phyloP scores from a whole-genome alignment of 345 rosid genomes.

The Reutealis trisperma region DNA sequence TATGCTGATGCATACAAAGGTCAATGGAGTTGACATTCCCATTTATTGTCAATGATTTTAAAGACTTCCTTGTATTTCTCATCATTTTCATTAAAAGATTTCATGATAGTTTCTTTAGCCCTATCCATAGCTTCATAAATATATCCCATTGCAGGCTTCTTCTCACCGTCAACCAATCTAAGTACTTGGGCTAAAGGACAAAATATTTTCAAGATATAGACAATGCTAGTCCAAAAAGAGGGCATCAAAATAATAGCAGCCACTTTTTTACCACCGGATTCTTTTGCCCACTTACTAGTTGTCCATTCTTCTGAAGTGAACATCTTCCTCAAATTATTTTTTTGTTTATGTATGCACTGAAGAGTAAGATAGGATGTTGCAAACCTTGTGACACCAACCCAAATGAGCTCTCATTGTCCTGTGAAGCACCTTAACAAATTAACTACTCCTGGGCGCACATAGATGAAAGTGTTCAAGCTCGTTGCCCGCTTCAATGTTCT shows the following conservation, averaged over 20 bases:
- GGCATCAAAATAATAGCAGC: not conserved
- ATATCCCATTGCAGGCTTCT: constrained; percentile 20
- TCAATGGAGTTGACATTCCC: too few species aligned
- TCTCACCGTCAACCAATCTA: too few species aligned
- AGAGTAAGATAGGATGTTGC: constrained; percentile 6
- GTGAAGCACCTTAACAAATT: constrained; percentile 2
- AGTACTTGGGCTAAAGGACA: too few species aligned
- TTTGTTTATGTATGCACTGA: not conserved
- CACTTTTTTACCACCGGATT: not conserved
- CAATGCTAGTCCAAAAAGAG: too few species aligned
- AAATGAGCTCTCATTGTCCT: not conserved
- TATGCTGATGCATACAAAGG: not conserved
- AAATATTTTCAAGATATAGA: too few species aligned
- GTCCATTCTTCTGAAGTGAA: constrained; percentile 10
- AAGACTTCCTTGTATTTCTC: too few species aligned
- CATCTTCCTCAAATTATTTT: not conserved
- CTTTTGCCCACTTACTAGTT: constrained; percentile 7
- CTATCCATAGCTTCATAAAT: constrained; percentile 29
- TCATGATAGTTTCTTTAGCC: too few species aligned
- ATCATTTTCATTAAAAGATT: too few species aligned
- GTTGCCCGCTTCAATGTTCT: not conserved
- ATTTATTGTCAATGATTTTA: too few species aligned
- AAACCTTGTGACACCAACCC: not conserved
- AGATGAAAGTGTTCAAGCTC: not conserved
- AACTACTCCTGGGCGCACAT: not conserved